Evolutionary conservation across 352 stramenopile genomes (phyloP).

Genomic region (Globisporangium recalcitrans): DNA sequence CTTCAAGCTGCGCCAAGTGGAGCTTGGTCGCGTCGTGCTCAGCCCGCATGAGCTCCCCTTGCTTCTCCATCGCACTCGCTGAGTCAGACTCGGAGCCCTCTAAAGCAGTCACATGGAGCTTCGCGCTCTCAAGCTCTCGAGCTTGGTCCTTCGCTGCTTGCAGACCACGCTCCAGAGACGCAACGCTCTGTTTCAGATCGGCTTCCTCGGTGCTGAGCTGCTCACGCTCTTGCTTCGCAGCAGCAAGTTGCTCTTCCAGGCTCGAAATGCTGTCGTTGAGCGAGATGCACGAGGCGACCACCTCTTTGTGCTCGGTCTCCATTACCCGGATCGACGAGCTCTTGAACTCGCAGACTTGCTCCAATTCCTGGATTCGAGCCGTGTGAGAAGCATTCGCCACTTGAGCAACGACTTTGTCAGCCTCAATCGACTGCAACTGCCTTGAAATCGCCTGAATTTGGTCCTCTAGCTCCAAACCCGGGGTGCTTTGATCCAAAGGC

Average conservation of each 20-base stretch:
- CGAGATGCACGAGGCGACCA: neutral
- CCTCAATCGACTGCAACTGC: neutral
- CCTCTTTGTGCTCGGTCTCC: neutral
- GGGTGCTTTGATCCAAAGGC: neutral
- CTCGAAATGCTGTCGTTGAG: slow-evolving; percentile 3
- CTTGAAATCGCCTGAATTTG: neutral
- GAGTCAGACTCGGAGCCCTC: neutral
- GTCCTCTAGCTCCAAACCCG: neutral
- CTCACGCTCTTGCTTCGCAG: neutral
- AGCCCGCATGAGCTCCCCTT: neutral
- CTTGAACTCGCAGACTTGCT: neutral
- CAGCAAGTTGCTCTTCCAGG: neutral
- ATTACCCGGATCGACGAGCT: neutral
- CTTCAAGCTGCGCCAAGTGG: neutral
- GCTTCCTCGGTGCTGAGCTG: neutral
- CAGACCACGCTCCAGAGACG: neutral
- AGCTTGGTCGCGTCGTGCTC: neutral
- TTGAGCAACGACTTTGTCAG: neutral
- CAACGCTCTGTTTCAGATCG: neutral
- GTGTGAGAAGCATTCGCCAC: neutral
- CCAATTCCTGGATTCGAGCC: neutral
- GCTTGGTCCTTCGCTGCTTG: neutral
- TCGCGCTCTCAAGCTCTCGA: neutral
- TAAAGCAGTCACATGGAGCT: neutral
- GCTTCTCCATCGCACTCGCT: neutral